These are phyloP conservation scores for Aspergillus sp. DNA, from an alignment of 2,329 filamentous ascomycete species.

Conservation along the genomic window DNA sequence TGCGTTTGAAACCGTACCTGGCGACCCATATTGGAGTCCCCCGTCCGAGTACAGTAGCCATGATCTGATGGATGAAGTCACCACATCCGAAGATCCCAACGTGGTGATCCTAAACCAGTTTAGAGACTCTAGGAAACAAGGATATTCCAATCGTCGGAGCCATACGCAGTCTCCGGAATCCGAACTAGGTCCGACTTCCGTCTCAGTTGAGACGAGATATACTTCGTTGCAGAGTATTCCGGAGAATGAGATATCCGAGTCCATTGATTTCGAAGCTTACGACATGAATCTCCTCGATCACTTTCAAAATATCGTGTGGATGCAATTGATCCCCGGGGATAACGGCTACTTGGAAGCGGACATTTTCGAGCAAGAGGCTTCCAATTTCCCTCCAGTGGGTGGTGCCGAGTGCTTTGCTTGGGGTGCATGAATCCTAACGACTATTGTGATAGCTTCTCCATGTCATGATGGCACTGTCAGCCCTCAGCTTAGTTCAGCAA, in stretches of 20 bases:
- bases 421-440: conserved; percentile 11
- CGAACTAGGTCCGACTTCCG: conserved; percentile 27
- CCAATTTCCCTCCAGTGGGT: conserved; percentile 53
- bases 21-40: conserved; percentile 24
- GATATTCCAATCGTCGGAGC: conserved; percentile 30
- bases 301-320: conserved; percentile 44
- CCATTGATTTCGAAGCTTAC: conserved; percentile 23
- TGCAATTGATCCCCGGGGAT: conserved; percentile 36
- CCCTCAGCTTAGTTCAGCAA: conserved; percentile 51
- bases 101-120: conserved; percentile 52
- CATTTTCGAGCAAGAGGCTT: conserved; percentile 49
- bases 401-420: not conserved
- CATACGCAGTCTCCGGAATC: conserved; percentile 37
- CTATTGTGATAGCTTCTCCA: conserved; percentile 50
- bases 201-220: conserved; percentile 27
- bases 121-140: conserved; percentile 45
- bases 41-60: conserved; percentile 29
- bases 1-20: conserved; percentile 17
- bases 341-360: conserved; percentile 36
- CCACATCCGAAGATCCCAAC: conserved; percentile 44
- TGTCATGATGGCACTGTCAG: conserved; percentile 59
- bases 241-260: conserved; percentile 16
- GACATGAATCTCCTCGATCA: conserved; percentile 39
- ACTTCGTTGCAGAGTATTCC: conserved; percentile 22
- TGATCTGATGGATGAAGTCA: conserved; percentile 23